Evolutionary conservation across 106 monocot species (phyloP).

Genomic region (Dendrobium officinale): DNA sequence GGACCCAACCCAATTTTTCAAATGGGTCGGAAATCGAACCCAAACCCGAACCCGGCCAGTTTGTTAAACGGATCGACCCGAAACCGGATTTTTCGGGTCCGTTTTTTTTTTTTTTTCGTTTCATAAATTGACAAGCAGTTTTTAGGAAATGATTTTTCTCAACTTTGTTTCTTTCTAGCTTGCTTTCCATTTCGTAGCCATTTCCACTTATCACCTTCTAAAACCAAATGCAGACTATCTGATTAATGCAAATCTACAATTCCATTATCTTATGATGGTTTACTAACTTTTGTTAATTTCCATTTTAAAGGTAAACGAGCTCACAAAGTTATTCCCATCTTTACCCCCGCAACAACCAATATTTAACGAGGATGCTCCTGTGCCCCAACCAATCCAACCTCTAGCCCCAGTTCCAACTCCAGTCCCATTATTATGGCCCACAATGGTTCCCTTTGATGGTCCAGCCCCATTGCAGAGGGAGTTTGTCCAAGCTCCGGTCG

Average conservation of each 20-base stretch:
- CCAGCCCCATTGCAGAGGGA: neutral
- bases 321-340: neutral
- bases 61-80: no score
- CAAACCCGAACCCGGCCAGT: no score
- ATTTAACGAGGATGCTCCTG: neutral
- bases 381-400: neutral
- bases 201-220: no score
- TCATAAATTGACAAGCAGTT: no score
- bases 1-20: no score
- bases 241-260: no score
- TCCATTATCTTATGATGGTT: neutral
- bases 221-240: neutral
- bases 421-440: neutral
- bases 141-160: neutral
- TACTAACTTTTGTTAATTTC: neutral
- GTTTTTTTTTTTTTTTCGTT: no score
- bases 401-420: neutral
- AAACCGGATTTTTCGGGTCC: no score
- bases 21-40: no score
- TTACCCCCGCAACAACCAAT: neutral
- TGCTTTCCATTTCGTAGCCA: neutral
- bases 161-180: neutral
- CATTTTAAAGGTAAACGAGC: conserved; percentile 1
- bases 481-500: neutral
- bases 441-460: neutral